phyloP scores from a whole-genome alignment of 108 stramenopile species.

The Chaetoceros muelleri region DNA sequence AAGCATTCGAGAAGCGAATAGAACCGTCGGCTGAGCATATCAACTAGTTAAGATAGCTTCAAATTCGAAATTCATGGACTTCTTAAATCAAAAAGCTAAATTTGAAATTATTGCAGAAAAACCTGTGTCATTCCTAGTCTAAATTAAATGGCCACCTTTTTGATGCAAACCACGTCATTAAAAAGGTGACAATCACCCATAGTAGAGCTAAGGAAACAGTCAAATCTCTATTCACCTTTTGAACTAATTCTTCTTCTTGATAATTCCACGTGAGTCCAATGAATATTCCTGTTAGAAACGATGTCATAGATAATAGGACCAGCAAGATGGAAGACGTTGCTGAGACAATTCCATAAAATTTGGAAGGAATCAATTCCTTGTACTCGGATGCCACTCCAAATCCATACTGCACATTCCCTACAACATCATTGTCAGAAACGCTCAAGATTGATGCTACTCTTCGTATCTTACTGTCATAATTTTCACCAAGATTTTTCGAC shows the following conservation, averaged over 20 bases:
- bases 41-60: no score
- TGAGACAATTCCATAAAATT: background rate
- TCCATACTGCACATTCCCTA: background rate
- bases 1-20: no score
- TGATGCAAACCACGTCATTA: slow-evolving; percentile 67
- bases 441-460: background rate
- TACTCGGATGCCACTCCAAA: background rate
- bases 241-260: background rate
- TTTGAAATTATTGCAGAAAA: no score
- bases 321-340: background rate
- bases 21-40: no score
- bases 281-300: background rate
- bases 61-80: no score
- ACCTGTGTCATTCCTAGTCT: background rate
- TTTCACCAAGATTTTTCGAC: background rate
- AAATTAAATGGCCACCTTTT: slow-evolving; percentile 56
- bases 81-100: no score
- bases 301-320: background rate
- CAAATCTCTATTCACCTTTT: slow-evolving; percentile 20
- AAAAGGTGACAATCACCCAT: slow-evolving; percentile 46
- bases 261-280: background rate
- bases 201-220: slow-evolving; percentile 30
- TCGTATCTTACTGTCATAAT: background rate
- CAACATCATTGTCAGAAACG: background rate
- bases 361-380: background rate